These are phyloP conservation scores for Leishmania mexicana DNA, from an alignment of 208 protist species.

Conservation along the genomic window DNA sequence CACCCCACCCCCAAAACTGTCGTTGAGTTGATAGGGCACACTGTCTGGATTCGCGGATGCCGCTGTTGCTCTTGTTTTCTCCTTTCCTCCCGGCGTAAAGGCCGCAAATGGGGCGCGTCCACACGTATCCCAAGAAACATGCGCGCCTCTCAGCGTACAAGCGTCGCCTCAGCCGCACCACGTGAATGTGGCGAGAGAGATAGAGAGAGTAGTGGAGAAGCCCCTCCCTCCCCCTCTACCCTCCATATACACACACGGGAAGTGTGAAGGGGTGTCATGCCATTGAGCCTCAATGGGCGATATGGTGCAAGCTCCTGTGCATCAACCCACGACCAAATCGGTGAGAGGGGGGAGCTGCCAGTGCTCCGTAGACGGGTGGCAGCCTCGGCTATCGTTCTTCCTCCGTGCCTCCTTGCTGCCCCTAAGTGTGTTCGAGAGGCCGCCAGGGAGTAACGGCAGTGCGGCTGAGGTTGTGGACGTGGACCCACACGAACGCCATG, in stretches of 20 bases:
- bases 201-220: no score
- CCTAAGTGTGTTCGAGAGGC: neutral
- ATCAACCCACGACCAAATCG: neutral
- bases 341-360: neutral
- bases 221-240: neutral
- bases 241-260: neutral
- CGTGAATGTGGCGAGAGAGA: neutral
- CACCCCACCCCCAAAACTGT: neutral
- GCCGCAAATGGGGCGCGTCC: neutral
- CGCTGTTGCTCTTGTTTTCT: neutral
- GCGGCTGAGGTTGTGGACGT: neutral
- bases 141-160: neutral
- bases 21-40: neutral
- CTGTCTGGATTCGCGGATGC: neutral
- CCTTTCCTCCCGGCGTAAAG: neutral
- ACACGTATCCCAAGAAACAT: neutral
- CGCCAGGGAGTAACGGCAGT: neutral
- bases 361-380: neutral
- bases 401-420: neutral
- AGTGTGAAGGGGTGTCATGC: neutral
- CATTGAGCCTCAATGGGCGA: neutral
- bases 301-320: neutral
- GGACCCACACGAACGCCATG: neutral
- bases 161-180: neutral
- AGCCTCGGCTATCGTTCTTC: neutral